Percentiles rank a stretch among this genome's conserved stretches.
Conservation (phyloP, 352 stramenopile species). For the Halophytophthora batemanensis region DNA sequence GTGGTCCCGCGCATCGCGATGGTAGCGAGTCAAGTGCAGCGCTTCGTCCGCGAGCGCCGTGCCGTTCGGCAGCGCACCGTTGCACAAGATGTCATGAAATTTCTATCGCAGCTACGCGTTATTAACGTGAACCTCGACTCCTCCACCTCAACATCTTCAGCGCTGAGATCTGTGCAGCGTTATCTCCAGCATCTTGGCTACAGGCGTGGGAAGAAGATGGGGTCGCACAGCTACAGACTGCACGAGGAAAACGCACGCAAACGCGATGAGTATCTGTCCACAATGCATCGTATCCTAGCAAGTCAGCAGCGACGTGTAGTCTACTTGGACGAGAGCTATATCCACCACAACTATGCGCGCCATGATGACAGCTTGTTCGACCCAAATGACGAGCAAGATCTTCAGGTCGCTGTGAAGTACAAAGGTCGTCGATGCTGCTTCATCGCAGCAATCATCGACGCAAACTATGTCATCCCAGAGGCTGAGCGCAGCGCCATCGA, state of each 20-base stretch:
- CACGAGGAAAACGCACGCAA: not conserved
- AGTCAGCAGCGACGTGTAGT: slow-evolving; percentile 11
- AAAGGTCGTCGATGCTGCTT: not conserved
- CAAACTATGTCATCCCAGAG: not conserved
- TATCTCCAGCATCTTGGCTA: too few species aligned
- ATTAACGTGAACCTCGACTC: too few species aligned
- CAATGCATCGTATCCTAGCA: slow-evolving; percentile 2
- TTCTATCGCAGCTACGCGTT: too few species aligned
- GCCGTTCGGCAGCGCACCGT: too few species aligned
- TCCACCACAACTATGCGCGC: slow-evolving; percentile 17
- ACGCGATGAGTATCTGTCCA: slow-evolving; percentile 1
- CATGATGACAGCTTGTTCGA: slow-evolving; percentile 19
- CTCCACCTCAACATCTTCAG: too few species aligned
- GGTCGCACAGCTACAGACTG: too few species aligned
- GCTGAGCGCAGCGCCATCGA: not conserved
- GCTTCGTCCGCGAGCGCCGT: too few species aligned
- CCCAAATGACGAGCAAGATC: slow-evolving; percentile 13
- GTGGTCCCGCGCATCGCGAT: too few species aligned
- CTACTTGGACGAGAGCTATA: slow-evolving; percentile 29
- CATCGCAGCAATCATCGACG: not conserved
- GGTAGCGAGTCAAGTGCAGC: too few species aligned
- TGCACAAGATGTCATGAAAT: too few species aligned
- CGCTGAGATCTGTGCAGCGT: too few species aligned
- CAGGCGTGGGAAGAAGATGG: too few species aligned
- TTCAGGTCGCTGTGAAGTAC: not conserved